A percentile compares a stretch with the other conserved stretches of the same genome.
Evolutionary conservation across 1,139 yeast species (phyloP).

Genomic region (Candida sp.): DNA sequence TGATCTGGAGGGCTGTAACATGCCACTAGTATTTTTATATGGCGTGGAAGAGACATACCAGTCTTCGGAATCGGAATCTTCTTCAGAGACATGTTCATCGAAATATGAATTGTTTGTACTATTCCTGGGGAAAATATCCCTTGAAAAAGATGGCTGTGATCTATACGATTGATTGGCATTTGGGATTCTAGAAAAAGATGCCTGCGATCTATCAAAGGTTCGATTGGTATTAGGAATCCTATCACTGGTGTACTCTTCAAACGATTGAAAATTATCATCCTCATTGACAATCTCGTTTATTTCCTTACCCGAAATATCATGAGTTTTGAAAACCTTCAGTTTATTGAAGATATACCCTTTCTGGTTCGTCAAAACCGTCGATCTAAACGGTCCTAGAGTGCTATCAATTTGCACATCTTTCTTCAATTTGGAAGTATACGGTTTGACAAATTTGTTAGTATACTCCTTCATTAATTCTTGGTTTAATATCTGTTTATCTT

Average conservation of each 20-base stretch:
- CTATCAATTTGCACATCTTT: conserved; percentile 70
- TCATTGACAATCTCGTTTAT: conserved; percentile 11
- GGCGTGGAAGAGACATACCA: conserved; percentile 24
- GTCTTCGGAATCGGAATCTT: conserved; percentile 10
- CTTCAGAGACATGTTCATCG: conserved; percentile 8
- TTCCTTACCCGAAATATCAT: conserved; percentile 41
- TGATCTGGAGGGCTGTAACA: neutral
- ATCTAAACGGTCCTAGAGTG: conserved; percentile 36
- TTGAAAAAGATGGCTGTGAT: neutral
- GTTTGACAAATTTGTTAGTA: conserved; percentile 62
- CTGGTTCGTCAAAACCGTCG: conserved; percentile 26
- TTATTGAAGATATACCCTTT: conserved; percentile 28
- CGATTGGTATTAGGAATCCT: neutral
- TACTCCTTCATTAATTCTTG: conserved; percentile 66
- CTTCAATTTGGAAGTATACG: conserved; percentile 48
- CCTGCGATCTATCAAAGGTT: neutral
- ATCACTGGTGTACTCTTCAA: conserved; percentile 7
- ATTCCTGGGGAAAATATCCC: neutral
- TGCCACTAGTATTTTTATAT: conserved; percentile 4
- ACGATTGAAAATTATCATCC: conserved; percentile 10
- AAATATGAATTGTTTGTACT: neutral
- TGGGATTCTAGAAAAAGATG: too few species aligned
- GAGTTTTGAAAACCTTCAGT: conserved; percentile 44
- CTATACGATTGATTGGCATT: too few species aligned
- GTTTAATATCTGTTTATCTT: conserved; percentile 59